Base-by-base conservation (phyloP, 164 flowering plant genomes). In the Paratinospora sagittata region DNA sequence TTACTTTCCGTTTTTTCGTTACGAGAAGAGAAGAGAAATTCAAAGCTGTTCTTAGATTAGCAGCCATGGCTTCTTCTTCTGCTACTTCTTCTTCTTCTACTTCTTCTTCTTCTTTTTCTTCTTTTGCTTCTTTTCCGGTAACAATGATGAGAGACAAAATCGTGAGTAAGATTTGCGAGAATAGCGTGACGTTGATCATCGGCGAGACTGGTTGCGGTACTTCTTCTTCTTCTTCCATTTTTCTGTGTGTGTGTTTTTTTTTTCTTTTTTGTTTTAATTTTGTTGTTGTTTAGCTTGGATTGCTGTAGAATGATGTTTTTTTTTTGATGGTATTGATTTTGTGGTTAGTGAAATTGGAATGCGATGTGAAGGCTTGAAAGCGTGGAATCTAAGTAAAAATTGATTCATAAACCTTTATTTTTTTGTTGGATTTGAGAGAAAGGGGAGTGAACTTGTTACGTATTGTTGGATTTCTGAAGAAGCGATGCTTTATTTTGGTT, bases 131-230 rank as follows among this genome's bases (percentile, higher is more conserved):
- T 19, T 89, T 93, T 27, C 96, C 97, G 6, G 84, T 93, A 3
- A 76, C 80, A 87, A 73, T 82, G 0, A 70, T 89, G 64, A 80
- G 80, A 60, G 72, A 73, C 23, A 91, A 82, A 74, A 92, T 94
- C 73, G 87, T 94, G 34, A 90, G 83, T 74, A 94, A 94, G 78
- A 81, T 94, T 63, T 69, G 69, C 37, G 85, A 82, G 58, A 94
- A 92, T 86, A 95, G 98, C 67, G 97, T 94, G 39, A 92, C 97
- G 26, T 81, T 94, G 63, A 94, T 94, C 75, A 86, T 94, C 74
- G 98, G 98, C 21, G 98, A 94, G 61, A 85, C 98, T 63, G 97
- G 98, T 30, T 92, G 98, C 81, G 98, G 98, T 94, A 86, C 9
- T 10, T 69, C 52, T 45, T 61, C 14, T 55, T 3, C 57, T 43